A percentile compares a stretch with the other conserved stretches of the same genome.
Conservation (phyloP, 192 early-diverging fungal genomes). For the Entophlyctis luteolus region DNA sequence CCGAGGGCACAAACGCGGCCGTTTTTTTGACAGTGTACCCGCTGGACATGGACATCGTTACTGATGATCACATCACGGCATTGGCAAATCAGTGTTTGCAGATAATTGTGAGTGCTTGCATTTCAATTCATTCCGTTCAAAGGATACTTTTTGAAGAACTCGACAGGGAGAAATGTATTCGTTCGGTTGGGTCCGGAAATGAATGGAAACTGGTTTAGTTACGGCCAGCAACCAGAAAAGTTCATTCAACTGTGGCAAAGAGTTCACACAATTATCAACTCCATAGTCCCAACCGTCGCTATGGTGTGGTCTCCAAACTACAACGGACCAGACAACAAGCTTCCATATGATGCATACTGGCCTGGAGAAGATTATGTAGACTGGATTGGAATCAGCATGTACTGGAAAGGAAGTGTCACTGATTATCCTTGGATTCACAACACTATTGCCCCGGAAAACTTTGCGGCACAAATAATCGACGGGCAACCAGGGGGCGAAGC, state of each 20-base stretch:
- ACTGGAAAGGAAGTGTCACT: conserved; percentile 6
- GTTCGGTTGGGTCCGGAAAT: conserved; percentile 27
- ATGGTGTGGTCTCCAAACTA: conserved; percentile 17
- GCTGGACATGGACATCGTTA: neutral
- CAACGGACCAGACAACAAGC: neutral
- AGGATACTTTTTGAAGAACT: neutral
- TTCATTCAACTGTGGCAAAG: conserved; percentile 11
- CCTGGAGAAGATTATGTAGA: conserved; percentile 34
- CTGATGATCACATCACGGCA: neutral
- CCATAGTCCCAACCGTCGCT: neutral
- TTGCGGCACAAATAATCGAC: conserved; percentile 1
- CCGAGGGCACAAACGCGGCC: neutral
- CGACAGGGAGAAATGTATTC: conserved; percentile 12
- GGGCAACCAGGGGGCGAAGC: neutral
- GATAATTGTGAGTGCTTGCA: neutral
- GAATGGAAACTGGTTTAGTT: conserved; percentile 28
- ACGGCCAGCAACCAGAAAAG: conserved; percentile 9
- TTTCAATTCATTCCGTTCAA: no score
- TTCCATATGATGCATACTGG: conserved; percentile 23
- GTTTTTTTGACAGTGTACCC: neutral
- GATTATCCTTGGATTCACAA: neutral
- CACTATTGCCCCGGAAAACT: neutral
- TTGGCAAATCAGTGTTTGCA: neutral
- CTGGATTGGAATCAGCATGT: conserved; percentile 25
- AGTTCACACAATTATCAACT: neutral